Evolutionary conservation across 2,329 filamentous ascomycete species (phyloP).

Genomic region (Blastomyces percursus): DNA sequence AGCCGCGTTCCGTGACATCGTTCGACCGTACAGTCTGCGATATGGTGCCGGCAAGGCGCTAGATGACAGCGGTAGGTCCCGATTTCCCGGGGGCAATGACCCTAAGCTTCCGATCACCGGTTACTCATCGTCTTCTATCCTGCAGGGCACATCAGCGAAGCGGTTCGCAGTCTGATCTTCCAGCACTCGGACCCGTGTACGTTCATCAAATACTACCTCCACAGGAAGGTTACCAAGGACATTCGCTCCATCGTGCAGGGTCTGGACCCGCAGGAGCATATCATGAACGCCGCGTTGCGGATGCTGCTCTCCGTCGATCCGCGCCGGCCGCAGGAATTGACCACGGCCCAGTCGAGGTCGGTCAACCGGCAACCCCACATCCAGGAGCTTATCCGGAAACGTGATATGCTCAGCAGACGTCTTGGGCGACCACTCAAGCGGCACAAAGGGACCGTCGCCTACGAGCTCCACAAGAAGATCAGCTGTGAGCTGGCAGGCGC

Average conservation of each 20-base stretch:
- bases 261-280: conserved; percentile 14
- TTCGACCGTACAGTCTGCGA: neutral
- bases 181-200: conserved; percentile 13
- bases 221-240: conserved; percentile 13
- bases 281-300: conserved; percentile 17
- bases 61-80: neutral
- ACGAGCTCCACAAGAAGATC: no score
- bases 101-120: neutral
- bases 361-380: conserved; percentile 17
- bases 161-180: conserved; percentile 16
- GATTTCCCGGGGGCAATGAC: neutral
- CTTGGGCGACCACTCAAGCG: no score
- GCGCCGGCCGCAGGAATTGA: conserved; percentile 15
- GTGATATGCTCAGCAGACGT: no score
- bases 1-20: neutral
- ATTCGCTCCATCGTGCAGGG: conserved; percentile 16
- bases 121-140: neutral
- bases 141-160: conserved; percentile 12
- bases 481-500: no score
- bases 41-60: neutral
- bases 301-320: conserved; percentile 20
- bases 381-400: neutral
- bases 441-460: no score
- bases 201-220: conserved; percentile 17
- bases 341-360: conserved; percentile 15